These are phyloP conservation scores for Colletotrichum tabaci DNA, from an alignment of 2,329 filamentous ascomycete species.

Conservation along the genomic window DNA sequence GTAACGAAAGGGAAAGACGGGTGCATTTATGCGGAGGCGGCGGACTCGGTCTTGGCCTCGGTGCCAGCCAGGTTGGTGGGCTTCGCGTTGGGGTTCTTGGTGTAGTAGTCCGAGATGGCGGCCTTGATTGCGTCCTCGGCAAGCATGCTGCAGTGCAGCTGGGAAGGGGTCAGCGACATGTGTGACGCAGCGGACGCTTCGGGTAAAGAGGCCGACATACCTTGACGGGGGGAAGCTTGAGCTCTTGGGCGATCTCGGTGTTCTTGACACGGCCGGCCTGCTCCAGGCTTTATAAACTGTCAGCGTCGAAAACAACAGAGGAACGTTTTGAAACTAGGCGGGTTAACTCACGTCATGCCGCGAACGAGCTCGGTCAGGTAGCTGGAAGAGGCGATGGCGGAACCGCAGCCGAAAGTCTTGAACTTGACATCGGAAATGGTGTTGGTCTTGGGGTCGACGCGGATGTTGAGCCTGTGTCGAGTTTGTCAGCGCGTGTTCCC, in stretches of 20 bases:
- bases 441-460: constrained; percentile 88
- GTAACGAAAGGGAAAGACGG: constrained; percentile 8
- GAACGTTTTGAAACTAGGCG: background rate
- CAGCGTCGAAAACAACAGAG: background rate
- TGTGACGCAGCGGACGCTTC: background rate
- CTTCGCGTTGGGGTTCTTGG: constrained; percentile 84
- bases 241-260: constrained; percentile 97
- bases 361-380: constrained; percentile 97
- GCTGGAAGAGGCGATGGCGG: constrained; percentile 93
- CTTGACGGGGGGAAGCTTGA: constrained; percentile 91
- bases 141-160: constrained; percentile 93
- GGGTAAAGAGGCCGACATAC: constrained; percentile 61
- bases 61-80: constrained; percentile 84
- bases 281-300: constrained; percentile 69
- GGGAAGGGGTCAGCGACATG: constrained; percentile 48
- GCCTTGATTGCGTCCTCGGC: constrained; percentile 94
- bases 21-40: constrained; percentile 35
- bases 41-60: constrained; percentile 68
- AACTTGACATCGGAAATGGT: constrained; percentile 96
- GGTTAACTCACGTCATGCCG: constrained; percentile 79
- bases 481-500: constrained; percentile 12
- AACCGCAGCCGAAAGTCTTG: constrained; percentile 97
- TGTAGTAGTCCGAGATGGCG: constrained; percentile 91
- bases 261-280: constrained; percentile 95
- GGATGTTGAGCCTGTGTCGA: constrained; percentile 75